Evolutionary conservation across 176 grass and related monocot species (phyloP), one percentile per base, ranked within the genome.

Genomic region (Musa troglodytarum): DNA sequence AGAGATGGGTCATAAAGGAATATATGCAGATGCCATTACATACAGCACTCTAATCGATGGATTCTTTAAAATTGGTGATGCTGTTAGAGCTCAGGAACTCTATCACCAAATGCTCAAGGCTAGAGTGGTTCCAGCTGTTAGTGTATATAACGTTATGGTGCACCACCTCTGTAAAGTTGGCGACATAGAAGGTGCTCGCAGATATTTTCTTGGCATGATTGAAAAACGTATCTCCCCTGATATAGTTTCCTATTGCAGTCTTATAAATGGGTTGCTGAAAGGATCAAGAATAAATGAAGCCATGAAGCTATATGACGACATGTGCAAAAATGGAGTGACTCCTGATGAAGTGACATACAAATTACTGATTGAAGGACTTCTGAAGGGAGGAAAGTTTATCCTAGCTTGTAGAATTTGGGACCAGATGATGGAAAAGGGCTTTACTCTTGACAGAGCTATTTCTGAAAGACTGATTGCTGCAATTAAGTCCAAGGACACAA

Each of bases 11-110:
- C 79, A 73, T 23, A 92, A 92, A 77, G 90, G 90, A 84, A 92
- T 92, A 73, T 57, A 74, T 65, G 76, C 86, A 61, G 84, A 92
- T 78, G 79, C 73, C 19, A 86, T 92, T 84, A 88, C 90, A 15
- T 92, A 89, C 67, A 84, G 86, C 57, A 88, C 84, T 80, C 80
- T 92, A 53, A 89, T 92, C 76, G 74, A 89, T 86, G 90, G 90
- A 71, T 85, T 92, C 72, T 89, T 76, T 28, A 26, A 69, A 75
- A 68, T 82, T 75, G 86, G 81, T 51, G 83, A 86, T 55, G 19
- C 43, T 61, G 62, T 86, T 77, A 49, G 84, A 68, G 90, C 90
- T 80, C 86, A 89, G 57, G 90, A 88, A 74, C 74, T 82, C 76
- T 92, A 80, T 82, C 78, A 92, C 68, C 84, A 86, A 76, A 92